Conservation (phyloP, 169 alveolate species). For the Eimeria necatrix region DNA sequence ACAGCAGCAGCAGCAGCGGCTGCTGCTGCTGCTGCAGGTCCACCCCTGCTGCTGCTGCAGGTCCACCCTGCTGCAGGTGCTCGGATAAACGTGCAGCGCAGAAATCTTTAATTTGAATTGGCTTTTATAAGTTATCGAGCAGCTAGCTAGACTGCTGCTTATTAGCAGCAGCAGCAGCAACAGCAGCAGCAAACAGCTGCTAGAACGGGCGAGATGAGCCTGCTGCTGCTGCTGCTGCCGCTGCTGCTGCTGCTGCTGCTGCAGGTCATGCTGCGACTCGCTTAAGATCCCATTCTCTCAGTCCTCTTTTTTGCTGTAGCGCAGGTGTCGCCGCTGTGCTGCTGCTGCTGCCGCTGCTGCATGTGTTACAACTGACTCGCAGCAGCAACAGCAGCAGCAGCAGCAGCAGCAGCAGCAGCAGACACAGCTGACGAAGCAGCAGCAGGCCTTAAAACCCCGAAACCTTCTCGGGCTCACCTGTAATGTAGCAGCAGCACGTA, state of each 20-base stretch:
- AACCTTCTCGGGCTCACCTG: no score
- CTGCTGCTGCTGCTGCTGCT: neutral
- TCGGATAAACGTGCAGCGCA: neutral
- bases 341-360: no score
- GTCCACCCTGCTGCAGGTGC: no score
- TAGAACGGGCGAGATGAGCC: neutral
- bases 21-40: no score
- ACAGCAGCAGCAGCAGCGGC: no score
- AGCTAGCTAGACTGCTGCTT: neutral
- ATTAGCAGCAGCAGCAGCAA: neutral
- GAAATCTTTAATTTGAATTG: neutral
- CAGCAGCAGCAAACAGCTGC: neutral
- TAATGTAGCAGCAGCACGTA: no score
- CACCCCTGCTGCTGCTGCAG: no score
- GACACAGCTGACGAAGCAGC: no score
- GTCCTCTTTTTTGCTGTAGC: no score
- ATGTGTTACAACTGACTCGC: neutral
- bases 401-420: neutral
- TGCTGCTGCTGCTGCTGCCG: neutral
- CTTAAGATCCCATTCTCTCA: no score
- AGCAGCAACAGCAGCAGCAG: neutral
- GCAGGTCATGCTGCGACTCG: neutral
- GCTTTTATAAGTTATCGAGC: neutral
- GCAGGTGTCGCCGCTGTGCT: no score
- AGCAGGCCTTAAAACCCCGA: no score